Evolutionary conservation across 305 asterid genomes (phyloP).

Genomic region (Andrographis paniculata): DNA sequence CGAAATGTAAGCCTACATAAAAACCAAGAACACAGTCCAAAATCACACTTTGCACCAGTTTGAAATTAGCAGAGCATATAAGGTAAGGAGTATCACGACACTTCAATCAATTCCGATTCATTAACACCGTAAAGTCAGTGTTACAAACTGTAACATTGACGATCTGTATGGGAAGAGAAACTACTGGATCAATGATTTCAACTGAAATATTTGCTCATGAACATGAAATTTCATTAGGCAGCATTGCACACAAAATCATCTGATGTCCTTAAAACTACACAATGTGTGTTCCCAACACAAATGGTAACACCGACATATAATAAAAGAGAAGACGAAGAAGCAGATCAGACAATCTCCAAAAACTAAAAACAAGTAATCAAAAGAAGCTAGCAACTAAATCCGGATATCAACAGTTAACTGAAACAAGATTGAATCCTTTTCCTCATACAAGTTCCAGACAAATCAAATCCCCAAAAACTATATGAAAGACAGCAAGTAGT

Average conservation of each 20-base stretch:
- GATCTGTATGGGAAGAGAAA: no score
- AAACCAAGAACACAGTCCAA: constrained; percentile 18
- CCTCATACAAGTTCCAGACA: constrained; percentile 7
- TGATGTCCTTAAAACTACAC: no score
- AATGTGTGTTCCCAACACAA: no score
- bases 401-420: constrained; percentile 3
- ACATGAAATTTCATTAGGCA: no score
- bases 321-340: neutral
- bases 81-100: constrained; percentile 4
- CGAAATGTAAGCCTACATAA: constrained; percentile 13
- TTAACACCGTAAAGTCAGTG: no score
- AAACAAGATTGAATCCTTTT: constrained; percentile 6
- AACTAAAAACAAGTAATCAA: neutral
- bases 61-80: constrained; percentile 10
- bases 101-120: constrained; percentile 3
- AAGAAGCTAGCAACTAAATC: neutral
- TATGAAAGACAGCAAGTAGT: neutral
- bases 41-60: no score
- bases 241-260: no score
- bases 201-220: no score
- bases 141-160: no score
- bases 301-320: no score
- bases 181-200: no score
- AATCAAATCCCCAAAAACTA: constrained; percentile 5
- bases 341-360: constrained; percentile 3